Conservation (phyloP, 768 basidiomycete genomes). For the Cystobasidium tubakii region DNA sequence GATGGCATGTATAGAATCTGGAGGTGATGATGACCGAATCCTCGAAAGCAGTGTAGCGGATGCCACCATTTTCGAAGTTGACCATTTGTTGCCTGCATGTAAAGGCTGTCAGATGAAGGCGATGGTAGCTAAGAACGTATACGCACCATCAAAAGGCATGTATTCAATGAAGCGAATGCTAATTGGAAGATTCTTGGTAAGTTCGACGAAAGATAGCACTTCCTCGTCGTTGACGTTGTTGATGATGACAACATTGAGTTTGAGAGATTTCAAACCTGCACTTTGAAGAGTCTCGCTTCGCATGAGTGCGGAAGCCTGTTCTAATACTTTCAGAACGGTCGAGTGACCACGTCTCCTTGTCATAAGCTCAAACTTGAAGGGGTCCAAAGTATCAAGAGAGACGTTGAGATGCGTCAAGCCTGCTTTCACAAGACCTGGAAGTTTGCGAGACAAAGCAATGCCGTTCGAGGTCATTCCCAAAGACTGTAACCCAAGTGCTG, state of each 20-base stretch:
- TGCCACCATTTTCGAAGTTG: constrained; percentile 1
- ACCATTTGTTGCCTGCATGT: constrained; percentile 10
- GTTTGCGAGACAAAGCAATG: constrained; percentile 64
- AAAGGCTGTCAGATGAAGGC: too few relatives aligned
- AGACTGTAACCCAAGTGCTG: constrained; percentile 59
- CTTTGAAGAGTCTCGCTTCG: background rate
- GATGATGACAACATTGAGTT: constrained; percentile 78
- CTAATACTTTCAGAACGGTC: constrained; percentile 64
- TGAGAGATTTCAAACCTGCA: constrained; percentile 50
- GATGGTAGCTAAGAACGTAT: too few relatives aligned
- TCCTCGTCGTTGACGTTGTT: constrained; percentile 76
- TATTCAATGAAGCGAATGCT: constrained; percentile 85
- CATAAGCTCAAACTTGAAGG: constrained; percentile 80
- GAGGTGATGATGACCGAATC: background rate
- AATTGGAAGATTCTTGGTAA: constrained; percentile 61
- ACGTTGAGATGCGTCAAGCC: constrained; percentile 70
- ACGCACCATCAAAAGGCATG: constrained; percentile 69
- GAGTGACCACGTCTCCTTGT: constrained; percentile 68
- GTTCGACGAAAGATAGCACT: constrained; percentile 67
- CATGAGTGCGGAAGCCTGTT: constrained; percentile 56
- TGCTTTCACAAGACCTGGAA: constrained; percentile 62
- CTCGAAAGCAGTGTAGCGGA: background rate
- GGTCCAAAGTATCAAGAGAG: constrained; percentile 73
- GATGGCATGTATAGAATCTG: background rate
- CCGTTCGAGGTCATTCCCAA: constrained; percentile 86